Conservation (phyloP, 139 green algal species). For the Coccomyxa sp. region DNA sequence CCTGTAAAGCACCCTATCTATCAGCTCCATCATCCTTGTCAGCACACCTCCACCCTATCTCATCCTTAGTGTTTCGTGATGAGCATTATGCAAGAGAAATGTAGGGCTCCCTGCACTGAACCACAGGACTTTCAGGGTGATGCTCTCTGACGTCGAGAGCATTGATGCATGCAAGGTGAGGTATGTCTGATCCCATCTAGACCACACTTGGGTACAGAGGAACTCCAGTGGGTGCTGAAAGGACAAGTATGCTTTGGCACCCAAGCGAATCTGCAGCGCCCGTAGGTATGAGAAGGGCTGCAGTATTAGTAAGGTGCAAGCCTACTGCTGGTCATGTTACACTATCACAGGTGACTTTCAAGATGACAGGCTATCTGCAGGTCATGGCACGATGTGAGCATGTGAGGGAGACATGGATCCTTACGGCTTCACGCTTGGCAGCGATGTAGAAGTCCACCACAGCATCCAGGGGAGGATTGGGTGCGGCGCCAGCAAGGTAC, state of each 20-base stretch:
- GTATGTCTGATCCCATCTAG: neutral
- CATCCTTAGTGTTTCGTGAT: too few species aligned
- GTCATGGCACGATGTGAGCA: neutral
- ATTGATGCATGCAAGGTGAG: too few species aligned
- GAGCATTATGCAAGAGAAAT: too few species aligned
- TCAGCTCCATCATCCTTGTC: too few species aligned
- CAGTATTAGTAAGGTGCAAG: neutral
- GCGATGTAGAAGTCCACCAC: slow-evolving; percentile 93
- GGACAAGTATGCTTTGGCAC: neutral
- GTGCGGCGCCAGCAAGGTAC: slow-evolving; percentile 60
- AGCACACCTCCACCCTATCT: too few species aligned
- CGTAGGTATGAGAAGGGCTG: neutral
- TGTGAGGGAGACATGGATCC: too few species aligned
- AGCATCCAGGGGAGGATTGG: slow-evolving; percentile 58
- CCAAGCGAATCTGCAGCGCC: neutral
- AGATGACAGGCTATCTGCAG: neutral
- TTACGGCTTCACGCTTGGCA: slow-evolving; percentile 70
- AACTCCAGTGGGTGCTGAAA: neutral
- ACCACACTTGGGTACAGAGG: neutral
- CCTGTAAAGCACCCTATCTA: slow-evolving; percentile 31
- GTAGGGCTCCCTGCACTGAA: too few species aligned
- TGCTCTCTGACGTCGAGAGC: too few species aligned
- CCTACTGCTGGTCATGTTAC: too few species aligned
- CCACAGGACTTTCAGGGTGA: too few species aligned
- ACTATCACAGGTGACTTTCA: too few species aligned